phyloP scores from a whole-genome alignment of 306 rosid genomes.

The Glycyrrhiza uralensis region DNA sequence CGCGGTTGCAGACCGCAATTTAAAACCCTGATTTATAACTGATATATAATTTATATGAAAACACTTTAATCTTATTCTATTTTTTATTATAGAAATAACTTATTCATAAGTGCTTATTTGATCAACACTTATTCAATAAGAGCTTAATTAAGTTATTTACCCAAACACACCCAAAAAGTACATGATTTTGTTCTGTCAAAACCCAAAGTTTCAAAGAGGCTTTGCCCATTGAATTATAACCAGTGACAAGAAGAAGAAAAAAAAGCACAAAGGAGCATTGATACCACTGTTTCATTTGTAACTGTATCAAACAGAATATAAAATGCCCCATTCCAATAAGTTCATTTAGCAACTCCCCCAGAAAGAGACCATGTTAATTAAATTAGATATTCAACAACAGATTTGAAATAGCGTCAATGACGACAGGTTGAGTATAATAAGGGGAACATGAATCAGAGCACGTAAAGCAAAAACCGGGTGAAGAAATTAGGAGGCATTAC shows the following conservation, averaged over 20 bases:
- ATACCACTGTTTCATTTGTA: neutral
- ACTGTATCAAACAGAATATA: neutral
- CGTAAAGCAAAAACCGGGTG: neutral
- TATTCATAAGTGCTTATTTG: no score
- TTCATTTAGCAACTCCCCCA: neutral
- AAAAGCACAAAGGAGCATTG: neutral
- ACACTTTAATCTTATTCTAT: no score
- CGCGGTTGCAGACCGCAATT: no score
- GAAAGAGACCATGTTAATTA: neutral
- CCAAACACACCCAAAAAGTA: no score
- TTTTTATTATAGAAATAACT: no score
- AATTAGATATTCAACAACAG: neutral
- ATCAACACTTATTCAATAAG: no score
- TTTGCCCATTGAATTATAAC: neutral
- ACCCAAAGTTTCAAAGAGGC: neutral
- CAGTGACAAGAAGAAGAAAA: neutral
- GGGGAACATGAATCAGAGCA: neutral
- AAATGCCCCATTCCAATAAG: neutral
- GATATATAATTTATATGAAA: no score
- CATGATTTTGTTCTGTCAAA: neutral
- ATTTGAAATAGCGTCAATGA: neutral
- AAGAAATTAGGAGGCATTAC: conserved; percentile 3
- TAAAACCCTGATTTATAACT: no score
- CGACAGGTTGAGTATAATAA: neutral
- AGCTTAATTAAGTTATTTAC: no score